Base-by-base conservation (phyloP, 768 basidiomycete genomes). In the Trametes villosa region DNA sequence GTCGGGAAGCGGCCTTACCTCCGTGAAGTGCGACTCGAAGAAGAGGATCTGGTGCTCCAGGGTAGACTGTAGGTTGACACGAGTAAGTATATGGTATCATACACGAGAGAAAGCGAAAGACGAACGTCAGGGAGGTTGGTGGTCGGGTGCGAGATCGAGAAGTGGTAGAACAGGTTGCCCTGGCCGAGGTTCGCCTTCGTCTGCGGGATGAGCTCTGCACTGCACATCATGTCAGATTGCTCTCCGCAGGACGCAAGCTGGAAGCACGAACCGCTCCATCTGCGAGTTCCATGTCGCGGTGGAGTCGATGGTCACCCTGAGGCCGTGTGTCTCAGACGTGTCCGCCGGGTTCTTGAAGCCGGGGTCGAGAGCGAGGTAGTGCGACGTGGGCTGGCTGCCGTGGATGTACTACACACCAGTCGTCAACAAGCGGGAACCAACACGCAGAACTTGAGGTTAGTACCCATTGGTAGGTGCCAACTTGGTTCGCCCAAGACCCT, bases 1-100 rank as follows among this genome's bases (percentile, higher is more conserved):
- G 4, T 2, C 9, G 18, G 24, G 15, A 24, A 7, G 30, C 9
- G 12, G 15, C 44, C 59, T 13, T 56, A 81, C 81, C 76, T 85
- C 84, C 5, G 83, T 86, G 72, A 86, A 87, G 69, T 85, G 85
- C 45, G 80, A 83, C 71, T 86, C 84, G 66, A 85, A 85, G 77
- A 86, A 87, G 60, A 79, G 71, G 49, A 86, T 80, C 70, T 86
- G 84, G 66, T 86, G 86, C 69, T 87, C 84, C 22, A 78, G 70
- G 20, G 81, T 78, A 13, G 82, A 75, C 83, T 84, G 46, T 52
- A 50, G 30, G 33, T 56, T 20, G 15, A 53, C 24, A 22, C 48
- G 31, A 38, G 31, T 20, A 45, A 18, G 34, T 42, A 61, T 53
- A 24, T 12, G 18, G 6, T n/a, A 22, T 22, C 6, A 24, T 4